phyloP scores from a whole-genome alignment of 2,329 filamentous ascomycete species.

The Xylariaceae sp. region DNA sequence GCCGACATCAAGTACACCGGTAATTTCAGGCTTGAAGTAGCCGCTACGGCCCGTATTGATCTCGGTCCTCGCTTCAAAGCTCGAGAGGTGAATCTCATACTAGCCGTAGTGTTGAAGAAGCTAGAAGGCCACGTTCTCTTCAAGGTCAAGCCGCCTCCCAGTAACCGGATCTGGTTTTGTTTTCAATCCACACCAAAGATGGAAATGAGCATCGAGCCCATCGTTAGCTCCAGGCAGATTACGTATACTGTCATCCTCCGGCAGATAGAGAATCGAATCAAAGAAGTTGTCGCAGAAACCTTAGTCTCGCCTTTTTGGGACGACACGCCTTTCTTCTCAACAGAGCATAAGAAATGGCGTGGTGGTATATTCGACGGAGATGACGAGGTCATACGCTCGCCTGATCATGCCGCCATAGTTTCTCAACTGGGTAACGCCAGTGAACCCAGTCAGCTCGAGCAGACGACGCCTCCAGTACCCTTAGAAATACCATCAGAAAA shows the following conservation, averaged over 20 bases:
- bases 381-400: slow-evolving; percentile 40
- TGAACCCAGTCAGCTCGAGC: slow-evolving; percentile 44
- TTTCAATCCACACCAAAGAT: slow-evolving; percentile 94
- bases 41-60: slow-evolving; percentile 89
- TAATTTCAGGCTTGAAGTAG: slow-evolving; percentile 83
- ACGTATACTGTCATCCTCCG: slow-evolving; percentile 89
- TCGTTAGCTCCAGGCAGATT: slow-evolving; percentile 91
- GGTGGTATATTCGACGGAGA: slow-evolving; percentile 75
- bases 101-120: slow-evolving; percentile 80
- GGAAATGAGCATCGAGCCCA: slow-evolving; percentile 89
- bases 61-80: slow-evolving; percentile 84
- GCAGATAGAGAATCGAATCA: slow-evolving; percentile 91
- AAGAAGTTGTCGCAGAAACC: slow-evolving; percentile 89
- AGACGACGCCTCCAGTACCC: slow-evolving; percentile 34
- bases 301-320: slow-evolving; percentile 94
- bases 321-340: slow-evolving; percentile 86
- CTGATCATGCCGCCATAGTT: slow-evolving; percentile 37
- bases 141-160: slow-evolving; percentile 89
- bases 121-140: slow-evolving; percentile 81
- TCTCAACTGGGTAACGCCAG: slow-evolving; percentile 46
- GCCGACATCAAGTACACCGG: slow-evolving; percentile 85
- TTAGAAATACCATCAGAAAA: slow-evolving; percentile 50
- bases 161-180: slow-evolving; percentile 92
- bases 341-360: slow-evolving; percentile 69
- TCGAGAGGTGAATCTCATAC: slow-evolving; percentile 80